Base-by-base conservation (phyloP, 106 monocot genomes). In the Posidonia australis region DNA sequence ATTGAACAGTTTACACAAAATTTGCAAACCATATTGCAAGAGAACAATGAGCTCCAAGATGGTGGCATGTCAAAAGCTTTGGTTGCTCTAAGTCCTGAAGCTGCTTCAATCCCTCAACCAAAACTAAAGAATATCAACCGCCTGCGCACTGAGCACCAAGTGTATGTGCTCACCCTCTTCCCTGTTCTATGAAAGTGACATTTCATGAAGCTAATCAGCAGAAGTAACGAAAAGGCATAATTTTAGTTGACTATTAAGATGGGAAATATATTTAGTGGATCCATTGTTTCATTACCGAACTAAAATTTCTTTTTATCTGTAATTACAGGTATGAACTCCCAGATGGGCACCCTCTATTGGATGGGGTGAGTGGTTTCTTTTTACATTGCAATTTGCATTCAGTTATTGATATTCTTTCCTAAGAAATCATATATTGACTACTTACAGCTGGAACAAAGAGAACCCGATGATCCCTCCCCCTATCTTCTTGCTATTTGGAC, bases 311-410 rank as follows among this genome's bases (percentile, higher is more conserved):
- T 45, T 16, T 14, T 68, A 24, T 31, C 55, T 57, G 23, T 68
- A 3, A 16, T 51, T 77, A 62, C 81, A 90, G 90, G 1, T 90
- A 90, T 61, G 83, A 83, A 46, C 75, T 90, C 75, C 90, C 90
- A 54, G 90, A 90, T 79, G 43, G 41, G 19, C 90, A 90, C 54
- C 72, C 79, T 55, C 77, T 90, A 10, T 48, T 90, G 24, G 69
- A 78, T 58, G 57, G 68, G 58, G 90, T 90, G 49, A 83, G 82
- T 27, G 52, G 31, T 64, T 54, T 46, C 58, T 19, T 23, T 21
- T 23, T 48, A 5, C 11, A 22, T 41, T 64, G 24, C 13, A 17
- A 18, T 5, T 21, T 59, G 60, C 27, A 9, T 42, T 61, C 9
- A 64, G 7, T n/a, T 7, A 21, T 46, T 26, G 25, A 5, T 64